Conservation (phyloP, 257 asterid species). For the Penstemon eatonii region DNA sequence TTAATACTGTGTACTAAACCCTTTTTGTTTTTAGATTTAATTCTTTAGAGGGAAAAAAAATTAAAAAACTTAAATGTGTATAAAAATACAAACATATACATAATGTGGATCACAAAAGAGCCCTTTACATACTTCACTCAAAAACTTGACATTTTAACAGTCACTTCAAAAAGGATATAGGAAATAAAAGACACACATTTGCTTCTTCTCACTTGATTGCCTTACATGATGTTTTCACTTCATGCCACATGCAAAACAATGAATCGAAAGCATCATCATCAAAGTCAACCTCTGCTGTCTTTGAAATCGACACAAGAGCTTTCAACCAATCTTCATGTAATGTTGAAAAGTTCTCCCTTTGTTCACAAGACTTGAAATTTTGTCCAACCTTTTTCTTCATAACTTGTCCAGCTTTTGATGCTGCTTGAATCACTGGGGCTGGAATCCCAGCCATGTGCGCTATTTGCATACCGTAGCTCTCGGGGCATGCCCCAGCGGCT, state of each 20-base stretch:
- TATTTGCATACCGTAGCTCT: conserved; percentile 93
- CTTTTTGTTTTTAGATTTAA: no score
- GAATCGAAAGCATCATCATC: conserved; percentile 53
- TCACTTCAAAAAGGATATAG: neutral
- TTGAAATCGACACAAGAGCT: conserved; percentile 31
- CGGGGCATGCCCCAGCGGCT: conserved; percentile 85
- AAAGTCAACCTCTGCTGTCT: conserved; percentile 26
- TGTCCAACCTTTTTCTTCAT: conserved; percentile 67
- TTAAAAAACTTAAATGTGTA: no score
- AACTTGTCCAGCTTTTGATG: conserved; percentile 57
- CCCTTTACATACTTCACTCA: neutral
- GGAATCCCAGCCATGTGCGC: conserved; percentile 94
- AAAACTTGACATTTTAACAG: neutral
- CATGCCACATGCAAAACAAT: conserved; percentile 59
- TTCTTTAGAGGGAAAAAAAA: no score
- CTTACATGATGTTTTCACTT: conserved; percentile 34
- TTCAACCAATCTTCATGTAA: conserved; percentile 56
- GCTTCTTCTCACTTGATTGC: neutral
- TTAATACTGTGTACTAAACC: no score
- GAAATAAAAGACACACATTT: neutral
- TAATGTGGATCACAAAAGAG: neutral
- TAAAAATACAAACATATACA: no score
- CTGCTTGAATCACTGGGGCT: conserved; percentile 53
- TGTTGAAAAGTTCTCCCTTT: conserved; percentile 70
- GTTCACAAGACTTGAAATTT: conserved; percentile 74